Base-by-base conservation (phyloP, 371 early-diverging fungal species). In the Haplosporangium sp. region DNA sequence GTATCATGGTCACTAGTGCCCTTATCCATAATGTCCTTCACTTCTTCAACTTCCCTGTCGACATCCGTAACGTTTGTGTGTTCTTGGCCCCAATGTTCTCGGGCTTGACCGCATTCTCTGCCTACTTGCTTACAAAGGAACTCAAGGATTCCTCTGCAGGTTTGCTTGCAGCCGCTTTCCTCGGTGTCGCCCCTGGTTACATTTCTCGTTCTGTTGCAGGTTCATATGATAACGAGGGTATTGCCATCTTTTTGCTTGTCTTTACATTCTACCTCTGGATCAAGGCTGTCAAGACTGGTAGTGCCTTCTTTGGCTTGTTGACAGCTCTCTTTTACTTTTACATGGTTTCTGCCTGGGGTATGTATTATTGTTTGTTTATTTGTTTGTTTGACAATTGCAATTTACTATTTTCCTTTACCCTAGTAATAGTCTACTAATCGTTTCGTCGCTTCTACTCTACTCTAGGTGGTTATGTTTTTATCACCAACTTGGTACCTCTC, bases 301-400 rank as follows among this genome's bases (percentile, higher is more conserved):
- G 97, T 20, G 94, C 97, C 5, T 84, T 96, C 72, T 97, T 91
- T 79, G 98, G 90, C 38, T 93, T 94, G 61, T 78, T 91, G 56
- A 86, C 98, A 0, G 99, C 98, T 5, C 85, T 97, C 61, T 96
- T 94, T 71, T 99, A 99, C 89, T 99, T 98, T 84, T 98, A 97
- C 88, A 99, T 99, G 99, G 99, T 99, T 2, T 93, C 98, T 6
- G 95, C 99, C 9, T 99, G 99, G 99, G 99, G 99, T 85, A 77
- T 35, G 62, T 48, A 7, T 6, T 38, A 8, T 44, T 39, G 37
- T 37, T 40, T 17, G n/a, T 4, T 27, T 27, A 27, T 27, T 27
- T 27, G 27, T 27, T 27, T 27, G 27, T 27, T 27, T 27, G 27
- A 17, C 50, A 34, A 27, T 27, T 57, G 37, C 8, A 27, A 35